phyloP scores from a whole-genome alignment of 164 flowering plant species.

The Santalum album region DNA sequence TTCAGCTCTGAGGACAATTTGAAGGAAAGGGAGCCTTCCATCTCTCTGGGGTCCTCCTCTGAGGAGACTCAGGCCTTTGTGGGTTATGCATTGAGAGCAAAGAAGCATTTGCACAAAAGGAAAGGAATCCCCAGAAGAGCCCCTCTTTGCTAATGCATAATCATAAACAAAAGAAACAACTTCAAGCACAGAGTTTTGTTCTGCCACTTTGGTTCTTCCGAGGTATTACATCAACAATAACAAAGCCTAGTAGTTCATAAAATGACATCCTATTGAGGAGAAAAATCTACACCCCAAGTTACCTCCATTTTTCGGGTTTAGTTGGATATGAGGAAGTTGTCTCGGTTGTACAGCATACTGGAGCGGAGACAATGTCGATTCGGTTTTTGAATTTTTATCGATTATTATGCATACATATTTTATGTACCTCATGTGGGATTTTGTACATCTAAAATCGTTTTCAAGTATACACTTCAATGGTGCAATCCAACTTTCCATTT shows the following conservation, averaged over 20 bases:
- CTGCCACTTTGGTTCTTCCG: background rate
- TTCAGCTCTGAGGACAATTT: background rate
- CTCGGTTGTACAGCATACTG: constrained; percentile 14
- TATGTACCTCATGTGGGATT: background rate
- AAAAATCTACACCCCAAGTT: background rate
- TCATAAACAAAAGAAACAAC: background rate
- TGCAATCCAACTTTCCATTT: background rate
- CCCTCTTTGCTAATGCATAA: constrained; percentile 23
- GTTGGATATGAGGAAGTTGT: constrained; percentile 6
- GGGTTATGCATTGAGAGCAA: constrained; percentile 28
- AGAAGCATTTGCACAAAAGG: constrained; percentile 33
- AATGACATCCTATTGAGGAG: background rate
- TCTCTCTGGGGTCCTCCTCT: constrained; percentile 12
- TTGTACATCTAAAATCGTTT: background rate
- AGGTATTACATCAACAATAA: background rate
- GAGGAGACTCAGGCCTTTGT: constrained; percentile 12
- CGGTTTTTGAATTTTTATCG: background rate
- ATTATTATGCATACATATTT: background rate
- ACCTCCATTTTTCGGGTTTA: constrained; percentile 9
- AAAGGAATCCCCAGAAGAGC: constrained; percentile 51
- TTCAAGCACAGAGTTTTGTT: background rate
- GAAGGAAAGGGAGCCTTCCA: constrained; percentile 14
- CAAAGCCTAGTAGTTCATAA: background rate
- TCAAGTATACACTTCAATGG: background rate
- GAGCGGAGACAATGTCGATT: background rate